Percentiles rank a stretch among this genome's conserved stretches.
phyloP scores from a whole-genome alignment of 352 stramenopile genomes.

The Globisporangium alternatum region DNA sequence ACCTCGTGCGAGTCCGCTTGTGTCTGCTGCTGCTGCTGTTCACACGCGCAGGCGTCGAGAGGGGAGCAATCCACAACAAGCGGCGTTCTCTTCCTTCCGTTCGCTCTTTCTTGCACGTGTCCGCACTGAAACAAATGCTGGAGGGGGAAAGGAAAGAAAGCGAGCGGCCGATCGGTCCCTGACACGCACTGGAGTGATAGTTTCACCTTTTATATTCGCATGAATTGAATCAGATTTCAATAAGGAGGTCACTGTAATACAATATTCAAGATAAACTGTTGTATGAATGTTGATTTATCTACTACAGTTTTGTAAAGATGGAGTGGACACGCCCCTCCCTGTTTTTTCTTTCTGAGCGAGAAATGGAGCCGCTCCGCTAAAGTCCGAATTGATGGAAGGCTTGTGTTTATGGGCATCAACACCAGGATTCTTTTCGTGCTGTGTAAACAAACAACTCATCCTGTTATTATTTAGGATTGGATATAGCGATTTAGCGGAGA shows the following conservation, averaged over 20 bases:
- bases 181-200: constrained; percentile 4
- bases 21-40: neutral
- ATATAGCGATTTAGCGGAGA: neutral
- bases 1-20: neutral
- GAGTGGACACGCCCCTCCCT: constrained; percentile 1
- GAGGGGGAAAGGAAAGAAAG: constrained; percentile 2
- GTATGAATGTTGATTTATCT: neutral
- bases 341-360: neutral
- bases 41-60: neutral
- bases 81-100: neutral
- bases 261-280: neutral
- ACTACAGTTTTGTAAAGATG: neutral
- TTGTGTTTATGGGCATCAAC: neutral
- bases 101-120: constrained; percentile 5
- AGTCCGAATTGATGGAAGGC: neutral
- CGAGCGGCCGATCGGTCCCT: neutral
- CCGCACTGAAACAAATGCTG: constrained; percentile 3
- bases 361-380: neutral
- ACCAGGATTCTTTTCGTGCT: neutral
- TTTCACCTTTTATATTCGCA: neutral
- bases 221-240: neutral
- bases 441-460: no score
- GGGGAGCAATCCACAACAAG: neutral
- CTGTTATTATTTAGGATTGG: neutral
- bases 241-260: neutral